phyloP scores from a whole-genome alignment of 768 basidiomycete species.

The Dacryopinax spathularia region DNA sequence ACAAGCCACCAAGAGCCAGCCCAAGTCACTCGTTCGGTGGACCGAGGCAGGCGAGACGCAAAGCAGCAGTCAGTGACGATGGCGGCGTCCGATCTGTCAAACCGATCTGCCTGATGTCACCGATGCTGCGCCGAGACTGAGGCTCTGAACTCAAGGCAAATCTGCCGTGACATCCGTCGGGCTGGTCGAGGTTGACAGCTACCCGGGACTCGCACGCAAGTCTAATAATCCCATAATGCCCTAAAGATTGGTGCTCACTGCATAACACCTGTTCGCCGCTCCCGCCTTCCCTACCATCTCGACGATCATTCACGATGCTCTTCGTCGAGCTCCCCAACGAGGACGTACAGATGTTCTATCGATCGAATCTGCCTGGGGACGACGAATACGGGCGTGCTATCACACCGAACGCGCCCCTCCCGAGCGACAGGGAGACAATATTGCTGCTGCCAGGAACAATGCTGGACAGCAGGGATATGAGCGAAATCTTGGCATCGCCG shows the following conservation, averaged over 20 bases:
- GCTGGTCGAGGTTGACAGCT: not conserved
- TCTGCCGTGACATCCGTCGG: not conserved
- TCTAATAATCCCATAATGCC: too few relatives aligned
- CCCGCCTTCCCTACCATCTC: not conserved
- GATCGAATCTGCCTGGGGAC: conserved; percentile 1
- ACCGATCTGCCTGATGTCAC: not conserved
- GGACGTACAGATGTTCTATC: conserved; percentile 3
- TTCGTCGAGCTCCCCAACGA: conserved; percentile 3
- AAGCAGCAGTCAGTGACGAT: too few relatives aligned
- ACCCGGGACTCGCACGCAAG: not conserved
- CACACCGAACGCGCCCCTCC: not conserved
- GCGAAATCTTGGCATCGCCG: not conserved
- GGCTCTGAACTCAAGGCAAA: not conserved
- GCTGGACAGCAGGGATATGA: not conserved
- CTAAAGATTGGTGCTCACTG: not conserved
- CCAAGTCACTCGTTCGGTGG: too few relatives aligned
- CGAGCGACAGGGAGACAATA: not conserved
- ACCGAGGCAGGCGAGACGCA: too few relatives aligned
- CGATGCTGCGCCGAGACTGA: not conserved
- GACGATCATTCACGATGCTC: not conserved
- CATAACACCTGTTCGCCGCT: not conserved
- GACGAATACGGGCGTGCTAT: not conserved
- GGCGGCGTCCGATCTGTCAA: too few relatives aligned
- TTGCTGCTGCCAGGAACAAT: not conserved
- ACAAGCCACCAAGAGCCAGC: too few relatives aligned